Conservation (phyloP, 108 stramenopile genomes). For the Stephanodiscus minutulus region DNA sequence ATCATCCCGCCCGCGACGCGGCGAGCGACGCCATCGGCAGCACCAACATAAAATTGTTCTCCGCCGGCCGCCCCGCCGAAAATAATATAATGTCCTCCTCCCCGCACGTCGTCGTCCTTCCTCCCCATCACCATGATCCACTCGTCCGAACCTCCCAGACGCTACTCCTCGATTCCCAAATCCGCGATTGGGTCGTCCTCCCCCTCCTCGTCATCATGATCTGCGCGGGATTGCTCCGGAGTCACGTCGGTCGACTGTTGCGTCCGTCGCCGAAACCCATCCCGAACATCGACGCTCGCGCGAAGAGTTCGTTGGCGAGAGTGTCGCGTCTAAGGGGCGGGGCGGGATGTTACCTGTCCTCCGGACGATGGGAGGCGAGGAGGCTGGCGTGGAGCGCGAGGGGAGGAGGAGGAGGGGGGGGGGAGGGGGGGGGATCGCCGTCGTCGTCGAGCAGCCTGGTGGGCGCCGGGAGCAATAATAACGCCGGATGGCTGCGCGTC, state of each 20-base stretch:
- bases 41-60: no score
- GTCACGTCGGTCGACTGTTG: constrained; percentile 43
- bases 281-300: constrained; percentile 20
- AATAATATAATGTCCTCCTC: no score
- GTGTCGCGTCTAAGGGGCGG: constrained; percentile 18
- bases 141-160: constrained; percentile 20
- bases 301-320: constrained; percentile 18
- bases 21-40: no score
- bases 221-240: constrained; percentile 43
- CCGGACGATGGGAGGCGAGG: constrained; percentile 70
- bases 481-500: constrained; percentile 31
- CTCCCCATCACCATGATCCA: neutral
- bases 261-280: constrained; percentile 28
- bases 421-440: neutral
- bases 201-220: constrained; percentile 58
- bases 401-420: neutral
- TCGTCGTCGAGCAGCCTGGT: no score
- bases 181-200: constrained; percentile 54
- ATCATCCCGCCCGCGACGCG: no score
- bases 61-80: no score
- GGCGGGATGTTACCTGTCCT: constrained; percentile 15
- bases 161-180: constrained; percentile 46
- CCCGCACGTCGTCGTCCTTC: neutral
- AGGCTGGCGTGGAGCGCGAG: constrained; percentile 58
- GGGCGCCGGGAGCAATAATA: neutral